Evolutionary conservation across 2,329 filamentous ascomycete genomes (phyloP).

Genomic region (Colletotrichum shisoi): DNA sequence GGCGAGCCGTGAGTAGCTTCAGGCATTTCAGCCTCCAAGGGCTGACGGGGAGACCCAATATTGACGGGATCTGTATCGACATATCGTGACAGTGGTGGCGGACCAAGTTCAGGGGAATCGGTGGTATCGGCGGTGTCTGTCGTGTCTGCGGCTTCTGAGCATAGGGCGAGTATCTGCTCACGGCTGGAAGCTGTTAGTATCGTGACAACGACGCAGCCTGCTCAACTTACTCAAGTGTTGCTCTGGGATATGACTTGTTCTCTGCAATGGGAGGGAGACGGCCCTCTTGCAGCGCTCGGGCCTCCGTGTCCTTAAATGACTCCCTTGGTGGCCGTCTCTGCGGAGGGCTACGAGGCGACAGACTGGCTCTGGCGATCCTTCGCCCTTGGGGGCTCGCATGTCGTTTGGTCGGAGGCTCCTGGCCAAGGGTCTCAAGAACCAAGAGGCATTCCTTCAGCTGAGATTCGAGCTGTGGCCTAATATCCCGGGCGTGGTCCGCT

Average conservation of each 20-base stretch:
- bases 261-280: constrained; percentile 74
- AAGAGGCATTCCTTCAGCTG: constrained; percentile 75
- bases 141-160: constrained; percentile 56
- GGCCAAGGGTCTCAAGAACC: constrained; percentile 71
- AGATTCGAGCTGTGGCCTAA: constrained; percentile 74
- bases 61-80: constrained; percentile 66
- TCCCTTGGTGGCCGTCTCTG: constrained; percentile 63
- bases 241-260: constrained; percentile 71
- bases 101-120: constrained; percentile 74
- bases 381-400: constrained; percentile 44
- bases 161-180: constrained; percentile 69
- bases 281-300: constrained; percentile 59
- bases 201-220: constrained; percentile 1
- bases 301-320: constrained; percentile 63
- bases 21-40: constrained; percentile 12
- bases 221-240: constrained; percentile 70
- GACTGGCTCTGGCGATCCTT: constrained; percentile 27
- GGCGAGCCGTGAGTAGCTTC: constrained; percentile 12
- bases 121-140: constrained; percentile 51
- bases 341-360: constrained; percentile 57
- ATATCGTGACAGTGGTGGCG: constrained; percentile 66
- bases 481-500: constrained; percentile 71
- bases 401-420: constrained; percentile 64
- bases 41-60: constrained; percentile 57
- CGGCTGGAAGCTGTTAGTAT: constrained; percentile 53